Conservation (phyloP, 1,139 yeast genomes). For the Sugiyamaella castrensis region DNA sequence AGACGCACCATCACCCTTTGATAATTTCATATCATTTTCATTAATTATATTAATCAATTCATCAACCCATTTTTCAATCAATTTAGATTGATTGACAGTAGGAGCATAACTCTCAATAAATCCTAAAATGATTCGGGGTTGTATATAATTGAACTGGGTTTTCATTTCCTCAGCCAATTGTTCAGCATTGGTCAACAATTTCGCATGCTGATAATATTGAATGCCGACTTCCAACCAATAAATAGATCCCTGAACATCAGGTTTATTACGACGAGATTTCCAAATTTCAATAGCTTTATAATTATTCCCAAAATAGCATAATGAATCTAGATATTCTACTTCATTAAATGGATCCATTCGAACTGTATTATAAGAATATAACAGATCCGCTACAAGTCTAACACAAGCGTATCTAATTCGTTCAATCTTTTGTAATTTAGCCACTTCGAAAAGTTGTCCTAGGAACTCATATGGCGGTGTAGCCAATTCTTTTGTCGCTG, state of each 20-base stretch:
- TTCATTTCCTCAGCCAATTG: slow-evolving; percentile 24
- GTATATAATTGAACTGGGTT: slow-evolving; percentile 20
- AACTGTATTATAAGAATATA: slow-evolving; percentile 33
- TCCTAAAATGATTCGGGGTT: slow-evolving; percentile 28
- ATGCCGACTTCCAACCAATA: slow-evolving; percentile 39
- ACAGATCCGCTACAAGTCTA: slow-evolving; percentile 30
- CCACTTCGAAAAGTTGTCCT: slow-evolving; percentile 32
- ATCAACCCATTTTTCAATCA: slow-evolving; percentile 25
- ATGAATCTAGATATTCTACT: slow-evolving; percentile 35
- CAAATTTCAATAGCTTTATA: slow-evolving; percentile 32
- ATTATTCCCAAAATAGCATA: slow-evolving; percentile 27
- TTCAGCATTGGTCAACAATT: slow-evolving; percentile 26
- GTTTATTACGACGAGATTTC: slow-evolving; percentile 30
- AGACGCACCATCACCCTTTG: neutral
- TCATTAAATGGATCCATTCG: slow-evolving; percentile 40
- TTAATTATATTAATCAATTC: slow-evolving; percentile 19
- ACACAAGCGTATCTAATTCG: slow-evolving; percentile 22
- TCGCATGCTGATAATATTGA: slow-evolving; percentile 31
- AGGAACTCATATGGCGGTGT: slow-evolving; percentile 29
- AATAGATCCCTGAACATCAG: slow-evolving; percentile 29
- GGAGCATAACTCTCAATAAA: slow-evolving; percentile 26
- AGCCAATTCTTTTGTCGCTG: slow-evolving; percentile 1
- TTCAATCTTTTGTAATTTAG: slow-evolving; percentile 26
- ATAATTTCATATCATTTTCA: slow-evolving; percentile 12
- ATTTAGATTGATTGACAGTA: slow-evolving; percentile 17